A percentile compares a stretch with the other conserved stretches of the same genome.
Conservation (phyloP, 306 rosid species). For the Senna siamea region DNA sequence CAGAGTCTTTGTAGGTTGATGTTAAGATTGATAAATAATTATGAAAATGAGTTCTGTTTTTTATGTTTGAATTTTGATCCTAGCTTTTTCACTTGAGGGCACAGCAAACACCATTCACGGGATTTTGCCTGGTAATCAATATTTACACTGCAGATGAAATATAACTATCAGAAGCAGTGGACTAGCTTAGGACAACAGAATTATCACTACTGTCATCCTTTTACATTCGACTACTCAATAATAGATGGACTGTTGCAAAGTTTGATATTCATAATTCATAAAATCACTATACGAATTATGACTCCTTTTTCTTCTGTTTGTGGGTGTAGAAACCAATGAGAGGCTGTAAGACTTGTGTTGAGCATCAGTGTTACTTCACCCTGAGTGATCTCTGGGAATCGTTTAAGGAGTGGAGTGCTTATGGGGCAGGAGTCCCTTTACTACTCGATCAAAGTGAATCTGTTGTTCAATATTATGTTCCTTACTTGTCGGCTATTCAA, state of each 20-base stretch:
- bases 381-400: constrained; percentile 91
- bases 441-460: constrained; percentile 71
- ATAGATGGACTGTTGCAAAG: neutral
- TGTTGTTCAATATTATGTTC: constrained; percentile 88
- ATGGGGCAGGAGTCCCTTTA: constrained; percentile 93
- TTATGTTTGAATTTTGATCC: constrained; percentile 15
- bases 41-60: neutral
- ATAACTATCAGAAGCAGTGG: constrained; percentile 14
- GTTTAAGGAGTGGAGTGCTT: constrained; percentile 89
- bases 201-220: neutral
- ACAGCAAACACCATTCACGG: constrained; percentile 5
- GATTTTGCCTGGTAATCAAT: constrained; percentile 18
- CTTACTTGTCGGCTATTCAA: constrained; percentile 87
- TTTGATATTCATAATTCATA: constrained; percentile 4
- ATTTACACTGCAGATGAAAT: neutral
- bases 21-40: neutral
- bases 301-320: constrained; percentile 35
- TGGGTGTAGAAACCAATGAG: constrained; percentile 74
- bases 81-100: constrained; percentile 15
- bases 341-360: constrained; percentile 79
- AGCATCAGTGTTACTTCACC: constrained; percentile 71
- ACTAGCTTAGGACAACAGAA: constrained; percentile 9
- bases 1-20: constrained; percentile 4
- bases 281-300: constrained; percentile 14
- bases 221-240: neutral